Evolutionary conservation across 2,329 filamentous ascomycete genomes (phyloP), one percentile per base, ranked within the genome.

Genomic region (Scolecobasidium constrictum): DNA sequence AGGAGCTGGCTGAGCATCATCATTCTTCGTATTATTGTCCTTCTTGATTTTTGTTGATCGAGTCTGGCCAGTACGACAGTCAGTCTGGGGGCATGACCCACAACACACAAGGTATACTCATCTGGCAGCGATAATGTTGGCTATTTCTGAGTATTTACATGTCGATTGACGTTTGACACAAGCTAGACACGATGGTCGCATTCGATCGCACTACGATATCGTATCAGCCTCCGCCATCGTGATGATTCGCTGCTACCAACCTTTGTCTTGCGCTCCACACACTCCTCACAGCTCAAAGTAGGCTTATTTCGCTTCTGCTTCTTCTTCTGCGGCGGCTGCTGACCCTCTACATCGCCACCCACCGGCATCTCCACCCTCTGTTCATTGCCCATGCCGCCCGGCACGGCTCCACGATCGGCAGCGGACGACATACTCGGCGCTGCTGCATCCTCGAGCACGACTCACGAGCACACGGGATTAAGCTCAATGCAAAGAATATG

Each of bases 271-370:
- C 83, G 71, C 62, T 86, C 82, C 17, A 88, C 84, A 55, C 84
- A 90, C 57, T 86, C 82, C 48, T 79, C 74, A 54, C 84, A 88
- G 38, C 81, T 86, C 48, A 88, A 57, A 1, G 83, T 88, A 3
- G 84, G 84, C 60, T 90, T 90, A 63, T 90, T 90, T 38, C 84
- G 76, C 66, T 83, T 87, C 64, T 88, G 83, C 63, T 83, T 86
- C 66, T 83, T 84, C 59, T 65, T 72, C 9, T 65, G n/a, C 2
- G 42, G 42, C n/a, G n/a, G n/a, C n/a, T n/a, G n/a, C n/a, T n/a
- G n/a, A n/a, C n/a, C n/a, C n/a, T n/a, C n/a, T n/a, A n/a, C n/a
- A n/a, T n/a, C n/a, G n/a, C n/a, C n/a, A n/a, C n/a, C n/a, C n/a
- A n/a, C n/a, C n/a, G n/a, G n/a, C n/a, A n/a, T n/a, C n/a, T n/a